Evolutionary conservation across 73 alveolate species (phyloP), one percentile per base, ranked within the genome.

Genomic region (Urostyla sp.): DNA sequence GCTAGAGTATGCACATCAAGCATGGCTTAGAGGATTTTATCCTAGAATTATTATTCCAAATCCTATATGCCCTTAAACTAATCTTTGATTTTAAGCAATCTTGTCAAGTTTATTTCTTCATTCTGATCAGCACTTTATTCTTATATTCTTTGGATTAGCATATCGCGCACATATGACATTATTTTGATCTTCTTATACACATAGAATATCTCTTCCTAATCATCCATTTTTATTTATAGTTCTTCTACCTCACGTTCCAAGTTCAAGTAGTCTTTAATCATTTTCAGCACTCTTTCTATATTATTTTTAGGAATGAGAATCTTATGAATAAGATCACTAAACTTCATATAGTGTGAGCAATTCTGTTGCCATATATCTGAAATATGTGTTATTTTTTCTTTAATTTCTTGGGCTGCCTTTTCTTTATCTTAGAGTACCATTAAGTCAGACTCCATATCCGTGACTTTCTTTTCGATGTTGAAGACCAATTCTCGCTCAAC

Each of bases 171-270:
- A 34, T 46, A 69, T 32, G 44, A 46, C 83, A 69, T 69, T 10
- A 69, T 69, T 53, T 69, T 69, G 3, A 69, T 69, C 69, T 69
- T 69, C 55, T 69, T 69, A 36, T 69, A 69, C 23, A 69, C 83
- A n/a, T 8, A 13, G 36, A 69, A 69, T 27, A 69, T 23, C 16
- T 44, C 83, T 4, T 69, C 83, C 32, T 69, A 0, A 49, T 69
- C 83, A 24, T 31, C 31, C 18, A 69, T n/a, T 30, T 69, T 44
- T 48, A 26, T 34, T 23, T 69, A 15, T 10, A 69, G 83, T 49
- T 69, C 83, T 16, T 69, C 83, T 2, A 69, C 83, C 20, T 69
- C 49, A 26, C 34, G 72, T 18, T 46, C 83, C 23, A 69, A 46
- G 49, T 69, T 49, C 18, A 69, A 36, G 54, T 46, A 69, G 60